Evolutionary conservation across 495 filamentous ascomycete species (phyloP), one percentile per base, ranked within the genome.

Genomic region (Stereocaulon alpinum): DNA sequence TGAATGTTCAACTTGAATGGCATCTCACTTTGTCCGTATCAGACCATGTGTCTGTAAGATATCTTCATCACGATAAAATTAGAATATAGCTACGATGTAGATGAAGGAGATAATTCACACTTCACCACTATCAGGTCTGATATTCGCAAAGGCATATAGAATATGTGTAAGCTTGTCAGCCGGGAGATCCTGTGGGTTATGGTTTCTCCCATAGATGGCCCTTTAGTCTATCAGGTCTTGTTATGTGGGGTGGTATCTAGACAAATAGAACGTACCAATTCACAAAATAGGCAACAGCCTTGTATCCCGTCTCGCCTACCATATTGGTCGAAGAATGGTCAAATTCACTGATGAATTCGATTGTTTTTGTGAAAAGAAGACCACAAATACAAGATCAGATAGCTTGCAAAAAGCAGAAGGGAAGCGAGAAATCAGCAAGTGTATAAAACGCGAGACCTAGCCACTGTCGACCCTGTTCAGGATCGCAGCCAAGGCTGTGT

Each of bases 91-190:
- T 22, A n/a, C 17, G 18, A 27, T 14, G n/a, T 14, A 47, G 6
- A 54, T 56, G 20, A 32, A 50, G 22, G 41, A 37, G 30, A 58
- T 10, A 47, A 55, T 75, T 61, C 80, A 90, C 74, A 95, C 89
- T 71, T 90, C 85, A 18, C 91, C 91, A 52, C 67, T 77, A 17
- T 92, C 87, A 0, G 84, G 77, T 1, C 79, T 80, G 41, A 95
- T 79, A 66, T 94, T 90, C 45, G 87, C 90, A 69, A 96, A 96
- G 30, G 91, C 81, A 65, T 95, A 98, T 17, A 96, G 82, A 5
- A 97, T 75, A 73, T 98, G 93, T 0, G 92, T 98, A 34, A 98
- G 76, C 55, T 95, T 88, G 45, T 89, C 81, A 6, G 83, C 87
- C 3, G 91, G 92, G 17, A 98, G 75, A 68, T 95, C 86, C 63